Base-by-base conservation (phyloP, 371 early-diverging fungal species). In the Chytridium lagenaria region DNA sequence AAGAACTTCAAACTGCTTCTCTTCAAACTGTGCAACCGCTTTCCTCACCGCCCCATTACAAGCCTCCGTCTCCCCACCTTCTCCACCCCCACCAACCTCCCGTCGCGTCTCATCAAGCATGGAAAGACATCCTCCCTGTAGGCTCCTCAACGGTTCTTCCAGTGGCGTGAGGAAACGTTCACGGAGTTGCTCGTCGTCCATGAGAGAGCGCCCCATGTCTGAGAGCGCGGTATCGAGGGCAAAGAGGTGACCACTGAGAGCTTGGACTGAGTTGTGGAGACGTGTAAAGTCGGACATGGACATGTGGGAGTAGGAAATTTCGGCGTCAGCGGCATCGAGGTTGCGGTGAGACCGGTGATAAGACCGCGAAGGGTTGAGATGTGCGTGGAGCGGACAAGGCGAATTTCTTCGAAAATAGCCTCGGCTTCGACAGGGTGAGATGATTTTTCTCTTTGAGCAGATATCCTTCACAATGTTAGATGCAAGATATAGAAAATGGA, bases 221-320 rank as follows among this genome's bases (percentile, higher is more conserved):
- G 2, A 12, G 37, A 77, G 38, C n/a, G 63, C 65, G 12, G 73
- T 73, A 49, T 77, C 52, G 16, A 77, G 19, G 16, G 73, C 64
- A 36, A 63, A 64, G 12, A 63, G 36, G 23, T 63, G 63, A 36
- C 12, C 19, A 16, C 12, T 12, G 10, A 63, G 30, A 10, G 63
- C 12, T 30, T 30, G 31, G 12, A 36, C 36, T 3, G 63, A 3
- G 31, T 37, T 36, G 34, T 36, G 36, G 16, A 37, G 16, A 12
- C 36, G 30, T 3, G 34, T 30, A 23, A 36, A 36, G 31, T 63
- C 63, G 12, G 3, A 31, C 63, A 63, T 63, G 36, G 34, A 12
- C 63, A 63, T 31, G 36, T 63, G 63, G 10, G 71, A 61, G 50
- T 50, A 50, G 23, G 30, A 40, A 22, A 71, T 37, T 26, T 71